phyloP scores from a whole-genome alignment of 257 asterid species.

The Nicotiana otophora region DNA sequence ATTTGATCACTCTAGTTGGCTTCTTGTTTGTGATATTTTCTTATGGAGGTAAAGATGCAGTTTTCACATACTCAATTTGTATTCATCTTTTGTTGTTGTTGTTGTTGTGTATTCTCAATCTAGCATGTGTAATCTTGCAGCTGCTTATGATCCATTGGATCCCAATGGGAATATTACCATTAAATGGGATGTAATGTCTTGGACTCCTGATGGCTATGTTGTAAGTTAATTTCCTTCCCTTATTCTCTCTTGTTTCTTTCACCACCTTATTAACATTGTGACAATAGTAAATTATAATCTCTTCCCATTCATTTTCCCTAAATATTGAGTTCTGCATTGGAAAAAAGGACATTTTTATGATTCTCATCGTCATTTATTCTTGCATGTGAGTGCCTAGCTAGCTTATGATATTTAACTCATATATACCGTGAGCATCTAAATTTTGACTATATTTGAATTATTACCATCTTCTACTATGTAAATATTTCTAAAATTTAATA shows the following conservation, averaged over 20 bases:
- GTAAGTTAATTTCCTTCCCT: slow-evolving; percentile 25
- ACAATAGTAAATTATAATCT: too few relatives aligned
- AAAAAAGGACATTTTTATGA: too few relatives aligned
- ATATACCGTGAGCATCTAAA: too few relatives aligned
- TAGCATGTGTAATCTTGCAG: slow-evolving; percentile 25
- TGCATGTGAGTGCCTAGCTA: too few relatives aligned
- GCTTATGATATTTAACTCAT: too few relatives aligned
- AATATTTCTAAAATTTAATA: too few relatives aligned
- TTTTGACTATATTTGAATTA: too few relatives aligned
- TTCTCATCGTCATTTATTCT: too few relatives aligned
- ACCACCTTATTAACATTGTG: neutral
- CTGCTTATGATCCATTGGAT: slow-evolving; percentile 83
- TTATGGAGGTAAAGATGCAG: slow-evolving; percentile 36
- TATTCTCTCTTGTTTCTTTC: neutral
- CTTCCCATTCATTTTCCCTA: too few relatives aligned
- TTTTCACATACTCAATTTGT: neutral
- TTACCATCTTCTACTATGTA: too few relatives aligned
- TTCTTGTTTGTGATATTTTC: slow-evolving; percentile 31
- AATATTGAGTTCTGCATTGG: too few relatives aligned
- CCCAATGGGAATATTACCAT: slow-evolving; percentile 85
- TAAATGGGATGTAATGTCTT: slow-evolving; percentile 85
- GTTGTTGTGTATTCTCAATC: neutral
- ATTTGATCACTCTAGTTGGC: slow-evolving; percentile 16
- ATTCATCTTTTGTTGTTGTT: neutral
- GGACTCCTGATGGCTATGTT: slow-evolving; percentile 93